Evolutionary conservation across 2,329 filamentous ascomycete species (phyloP).

Genomic region (Fonsecaea pedrosoi): DNA sequence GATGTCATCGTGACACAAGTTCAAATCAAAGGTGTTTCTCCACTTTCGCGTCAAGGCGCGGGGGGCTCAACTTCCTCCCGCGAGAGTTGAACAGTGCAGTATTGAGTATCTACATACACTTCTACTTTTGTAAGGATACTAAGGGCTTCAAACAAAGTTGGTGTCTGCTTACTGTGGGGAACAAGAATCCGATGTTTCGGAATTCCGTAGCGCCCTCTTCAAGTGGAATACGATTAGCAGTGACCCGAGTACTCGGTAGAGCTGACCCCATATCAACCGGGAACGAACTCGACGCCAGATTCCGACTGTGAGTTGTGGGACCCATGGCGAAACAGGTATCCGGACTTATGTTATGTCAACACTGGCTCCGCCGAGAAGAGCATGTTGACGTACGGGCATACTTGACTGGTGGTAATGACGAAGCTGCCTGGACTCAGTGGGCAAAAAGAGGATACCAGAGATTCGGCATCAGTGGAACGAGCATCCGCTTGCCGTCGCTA

Average conservation of each 20-base stretch:
- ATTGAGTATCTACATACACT: neutral
- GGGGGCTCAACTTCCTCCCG: neutral
- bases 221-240: neutral
- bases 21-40: neutral
- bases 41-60: conserved; percentile 1
- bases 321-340: neutral
- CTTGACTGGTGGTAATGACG: too few relatives aligned
- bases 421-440: neutral
- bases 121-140: too few relatives aligned
- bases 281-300: neutral
- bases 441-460: too few relatives aligned
- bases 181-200: neutral
- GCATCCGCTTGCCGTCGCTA: too few relatives aligned
- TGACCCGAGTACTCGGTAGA: neutral
- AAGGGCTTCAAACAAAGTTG: neutral
- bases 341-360: neutral
- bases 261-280: neutral
- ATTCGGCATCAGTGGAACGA: too few relatives aligned
- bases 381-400: neutral
- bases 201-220: neutral
- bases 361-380: neutral
- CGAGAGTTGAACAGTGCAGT: neutral
- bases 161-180: neutral
- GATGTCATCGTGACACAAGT: conserved; percentile 6
- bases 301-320: neutral